Base-by-base conservation (phyloP, 164 flowering plant genomes). In the Paratinospora sagittata region DNA sequence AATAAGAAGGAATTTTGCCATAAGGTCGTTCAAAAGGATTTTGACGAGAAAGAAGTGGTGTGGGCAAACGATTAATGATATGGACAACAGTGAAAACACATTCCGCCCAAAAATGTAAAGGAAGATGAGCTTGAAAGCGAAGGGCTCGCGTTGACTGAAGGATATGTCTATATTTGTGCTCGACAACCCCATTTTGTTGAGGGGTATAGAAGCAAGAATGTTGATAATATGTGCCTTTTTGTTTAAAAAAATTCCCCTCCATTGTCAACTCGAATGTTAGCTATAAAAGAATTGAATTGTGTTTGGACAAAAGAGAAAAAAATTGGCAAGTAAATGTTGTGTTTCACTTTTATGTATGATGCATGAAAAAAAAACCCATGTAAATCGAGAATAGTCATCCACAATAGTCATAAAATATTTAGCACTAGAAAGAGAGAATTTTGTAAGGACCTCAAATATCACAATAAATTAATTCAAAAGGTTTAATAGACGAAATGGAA, bases 181-280 rank as follows among this genome's bases (percentile, higher is more conserved):
- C 60, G 8, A 58, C 63, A 27, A 67, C 71, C 2, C 71, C 71
- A 67, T 73, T 73, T 60, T 73, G 66, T 73, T 73, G 71, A 14
- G 75, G 66, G 8, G 61, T 67, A 5, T 6, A 3, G 41, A 23
- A 24, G 45, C 43, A 61, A 37, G 52, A 33, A 33, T 62, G 52
- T 70, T 60, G 65, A 60, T 67, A 37, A 33, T 24, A n/a, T 0
- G 27, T 52, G 24, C 61, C 65, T 1, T 55, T 37, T 12, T 63
- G 58, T 21, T 6, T 0, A 63, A 39, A 70, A 16, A 26, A 45
- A 67, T 2, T 67, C 37, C 2, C 58, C 9, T 9, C 70, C 70
- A 47, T 68, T 68, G 6, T 68, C 14, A 11, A 60, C 27, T 8
- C 41, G 43, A 19, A 68, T 16, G 17, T 47, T 47, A 10, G 52